Conservation (phyloP, 2,329 filamentous ascomycete species). For the Diplodia scrobiculata region DNA sequence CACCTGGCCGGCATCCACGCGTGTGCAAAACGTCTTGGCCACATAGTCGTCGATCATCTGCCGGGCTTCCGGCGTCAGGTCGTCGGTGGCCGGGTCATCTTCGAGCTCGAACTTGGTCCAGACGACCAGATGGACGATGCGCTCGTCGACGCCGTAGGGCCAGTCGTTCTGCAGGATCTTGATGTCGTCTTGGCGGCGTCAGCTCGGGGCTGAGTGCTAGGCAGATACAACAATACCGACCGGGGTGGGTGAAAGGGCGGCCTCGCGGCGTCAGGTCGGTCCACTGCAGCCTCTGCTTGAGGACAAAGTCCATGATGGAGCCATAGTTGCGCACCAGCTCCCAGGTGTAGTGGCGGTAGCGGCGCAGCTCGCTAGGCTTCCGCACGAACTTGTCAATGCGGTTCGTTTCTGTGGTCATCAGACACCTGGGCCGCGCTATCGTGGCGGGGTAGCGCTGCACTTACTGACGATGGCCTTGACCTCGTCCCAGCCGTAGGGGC, state of each 20-base stretch:
- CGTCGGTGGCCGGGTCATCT: constrained; percentile 66
- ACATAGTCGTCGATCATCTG: constrained; percentile 72
- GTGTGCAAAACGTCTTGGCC: constrained; percentile 62
- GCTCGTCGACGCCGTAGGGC: constrained; percentile 81
- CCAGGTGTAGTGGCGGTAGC: constrained; percentile 71
- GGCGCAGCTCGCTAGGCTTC: constrained; percentile 72
- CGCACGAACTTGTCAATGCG: constrained; percentile 76
- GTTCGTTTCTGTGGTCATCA: constrained; percentile 56
- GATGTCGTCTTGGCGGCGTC: constrained; percentile 56
- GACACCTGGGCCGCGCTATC: neutral
- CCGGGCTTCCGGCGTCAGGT: constrained; percentile 66
- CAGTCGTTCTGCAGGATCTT: constrained; percentile 88
- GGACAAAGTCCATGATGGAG: constrained; percentile 75
- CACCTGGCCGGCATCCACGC: constrained; percentile 53
- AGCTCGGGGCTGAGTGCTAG: constrained; percentile 12
- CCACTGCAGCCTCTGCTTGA: constrained; percentile 73
- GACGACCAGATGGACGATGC: constrained; percentile 81
- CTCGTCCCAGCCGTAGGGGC: constrained; percentile 66
- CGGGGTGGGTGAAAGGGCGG: constrained; percentile 49
- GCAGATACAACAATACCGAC: constrained; percentile 34
- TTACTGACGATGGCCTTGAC: constrained; percentile 61
- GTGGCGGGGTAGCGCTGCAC: constrained; percentile 24
- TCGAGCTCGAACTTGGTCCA: constrained; percentile 88
- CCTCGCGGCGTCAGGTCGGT: constrained; percentile 48
- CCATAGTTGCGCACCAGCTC: constrained; percentile 68